These are phyloP conservation scores for Hondaea fermentalgiana DNA, from an alignment of 108 stramenopile genomes.

Conservation along the genomic window DNA sequence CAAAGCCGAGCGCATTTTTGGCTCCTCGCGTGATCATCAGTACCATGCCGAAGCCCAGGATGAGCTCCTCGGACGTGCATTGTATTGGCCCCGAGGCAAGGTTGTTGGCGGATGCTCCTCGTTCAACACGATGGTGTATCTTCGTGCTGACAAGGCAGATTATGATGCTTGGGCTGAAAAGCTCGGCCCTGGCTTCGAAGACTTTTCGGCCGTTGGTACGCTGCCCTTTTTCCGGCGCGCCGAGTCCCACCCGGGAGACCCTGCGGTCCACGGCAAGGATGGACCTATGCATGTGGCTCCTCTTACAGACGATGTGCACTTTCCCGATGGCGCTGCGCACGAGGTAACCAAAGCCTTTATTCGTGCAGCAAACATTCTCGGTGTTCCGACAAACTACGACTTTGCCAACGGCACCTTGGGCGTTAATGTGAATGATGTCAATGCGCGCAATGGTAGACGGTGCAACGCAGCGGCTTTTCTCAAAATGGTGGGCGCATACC, in stretches of 20 bases:
- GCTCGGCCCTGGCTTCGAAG: not conserved
- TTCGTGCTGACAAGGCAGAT: not conserved
- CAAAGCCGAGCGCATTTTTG: constrained; percentile 20
- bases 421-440: constrained; percentile 2
- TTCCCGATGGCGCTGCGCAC: not conserved
- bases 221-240: not conserved
- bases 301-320: not conserved
- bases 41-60: constrained; percentile 17
- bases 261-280: not conserved
- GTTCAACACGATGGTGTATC: constrained; percentile 6
- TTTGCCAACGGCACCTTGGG: not conserved
- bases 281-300: not conserved
- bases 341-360: not conserved
- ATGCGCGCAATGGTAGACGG: not conserved
- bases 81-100: constrained; percentile 17
- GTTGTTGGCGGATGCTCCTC: constrained; percentile 4
- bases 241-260: not conserved
- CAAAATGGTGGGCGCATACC: not conserved
- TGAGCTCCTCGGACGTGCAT: constrained; percentile 21
- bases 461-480: not conserved
- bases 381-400: not conserved
- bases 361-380: not conserved
- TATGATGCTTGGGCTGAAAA: not conserved
- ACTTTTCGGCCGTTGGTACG: not conserved
- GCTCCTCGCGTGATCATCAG: not conserved